Evolutionary conservation across 306 rosid species (phyloP).

Genomic region (Gastrolobium bilobum): DNA sequence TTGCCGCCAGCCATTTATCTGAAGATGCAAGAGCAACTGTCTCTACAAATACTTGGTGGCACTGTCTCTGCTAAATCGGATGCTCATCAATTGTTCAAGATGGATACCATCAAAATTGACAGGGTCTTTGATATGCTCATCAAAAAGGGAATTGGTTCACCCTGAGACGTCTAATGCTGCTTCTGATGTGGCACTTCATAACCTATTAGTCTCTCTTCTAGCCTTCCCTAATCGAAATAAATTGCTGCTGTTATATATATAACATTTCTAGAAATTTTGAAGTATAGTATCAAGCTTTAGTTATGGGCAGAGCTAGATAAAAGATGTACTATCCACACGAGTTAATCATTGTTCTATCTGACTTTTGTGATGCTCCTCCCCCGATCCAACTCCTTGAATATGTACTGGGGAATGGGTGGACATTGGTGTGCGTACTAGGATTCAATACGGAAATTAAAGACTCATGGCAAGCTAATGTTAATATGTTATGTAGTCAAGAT

Average conservation of each 20-base stretch:
- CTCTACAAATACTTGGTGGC: constrained; percentile 73
- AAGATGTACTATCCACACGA: constrained; percentile 30
- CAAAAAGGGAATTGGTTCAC: constrained; percentile 83
- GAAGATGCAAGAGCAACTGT: constrained; percentile 78
- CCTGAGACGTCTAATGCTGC: constrained; percentile 50
- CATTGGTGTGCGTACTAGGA: too few relatives aligned
- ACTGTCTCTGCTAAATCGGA: constrained; percentile 69
- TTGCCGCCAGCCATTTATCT: constrained; percentile 73
- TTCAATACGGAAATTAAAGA: too few relatives aligned
- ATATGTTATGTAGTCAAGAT: background rate
- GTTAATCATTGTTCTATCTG: background rate
- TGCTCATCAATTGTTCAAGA: constrained; percentile 83
- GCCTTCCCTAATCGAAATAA: constrained; percentile 14
- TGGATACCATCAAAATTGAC: constrained; percentile 76
- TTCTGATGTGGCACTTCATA: background rate
- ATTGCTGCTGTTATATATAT: constrained; percentile 8
- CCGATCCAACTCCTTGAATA: background rate
- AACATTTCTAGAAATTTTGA: constrained; percentile 30
- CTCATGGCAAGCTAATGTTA: constrained; percentile 11
- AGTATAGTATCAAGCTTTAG: constrained; percentile 40
- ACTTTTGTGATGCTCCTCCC: background rate
- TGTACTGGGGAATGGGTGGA: background rate
- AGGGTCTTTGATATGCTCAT: constrained; percentile 89
- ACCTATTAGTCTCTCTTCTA: constrained; percentile 41
- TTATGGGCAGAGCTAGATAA: constrained; percentile 32